These are phyloP conservation scores for Venturia asperata DNA, from an alignment of 2,329 filamentous ascomycete species.

Conservation along the genomic window DNA sequence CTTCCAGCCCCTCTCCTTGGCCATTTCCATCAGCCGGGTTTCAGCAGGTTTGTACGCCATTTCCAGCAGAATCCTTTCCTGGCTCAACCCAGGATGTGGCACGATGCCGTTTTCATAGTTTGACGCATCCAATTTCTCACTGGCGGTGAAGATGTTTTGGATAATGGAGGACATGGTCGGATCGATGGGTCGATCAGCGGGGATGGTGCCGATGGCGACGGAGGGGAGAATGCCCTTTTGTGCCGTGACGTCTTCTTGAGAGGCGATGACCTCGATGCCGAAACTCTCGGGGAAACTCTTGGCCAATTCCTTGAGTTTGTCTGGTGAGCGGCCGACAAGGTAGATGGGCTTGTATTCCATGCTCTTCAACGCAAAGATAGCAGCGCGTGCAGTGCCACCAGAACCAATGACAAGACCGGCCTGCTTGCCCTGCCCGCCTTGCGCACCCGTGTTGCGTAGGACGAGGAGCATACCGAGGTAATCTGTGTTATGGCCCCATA, in stretches of 20 bases:
- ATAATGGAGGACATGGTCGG: constrained; percentile 59
- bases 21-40: constrained; percentile 79
- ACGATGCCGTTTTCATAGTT: constrained; percentile 24
- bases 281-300: constrained; percentile 67
- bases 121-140: constrained; percentile 27
- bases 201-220: constrained; percentile 84
- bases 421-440: constrained; percentile 33
- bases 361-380: constrained; percentile 76
- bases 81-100: constrained; percentile 27
- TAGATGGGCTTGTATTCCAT: constrained; percentile 84
- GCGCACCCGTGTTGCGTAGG: constrained; percentile 61
- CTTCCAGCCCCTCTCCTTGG: constrained; percentile 68
- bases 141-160: constrained; percentile 42
- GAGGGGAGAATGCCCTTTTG: constrained; percentile 45
- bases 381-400: constrained; percentile 85
- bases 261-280: constrained; percentile 58
- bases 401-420: constrained; percentile 76
- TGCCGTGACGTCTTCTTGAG: constrained; percentile 45
- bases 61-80: constrained; percentile 60
- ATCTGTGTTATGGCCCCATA: constrained; percentile 90
- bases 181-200: constrained; percentile 80
- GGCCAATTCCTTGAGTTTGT: constrained; percentile 61
- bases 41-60: constrained; percentile 92
- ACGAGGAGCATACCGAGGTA: constrained; percentile 86
- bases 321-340: constrained; percentile 67